phyloP scores from a whole-genome alignment of 176 grass and related monocot genomes.

The Phoenix dactylifera region DNA sequence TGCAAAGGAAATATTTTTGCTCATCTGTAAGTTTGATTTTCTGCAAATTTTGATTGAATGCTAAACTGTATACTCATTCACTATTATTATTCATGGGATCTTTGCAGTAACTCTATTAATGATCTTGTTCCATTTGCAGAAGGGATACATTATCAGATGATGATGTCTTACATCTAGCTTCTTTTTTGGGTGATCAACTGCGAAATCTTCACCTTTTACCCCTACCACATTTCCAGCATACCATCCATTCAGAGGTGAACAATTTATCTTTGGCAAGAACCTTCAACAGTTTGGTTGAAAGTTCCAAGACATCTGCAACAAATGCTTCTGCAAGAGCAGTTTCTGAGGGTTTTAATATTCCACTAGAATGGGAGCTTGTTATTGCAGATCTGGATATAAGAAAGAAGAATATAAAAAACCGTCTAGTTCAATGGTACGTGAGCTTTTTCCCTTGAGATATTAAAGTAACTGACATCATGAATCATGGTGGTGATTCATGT shows the following conservation, averaged over 20 bases:
- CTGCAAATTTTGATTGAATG: too few species aligned
- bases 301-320: too few species aligned
- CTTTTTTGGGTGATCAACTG: constrained; percentile 85
- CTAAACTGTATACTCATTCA: too few species aligned
- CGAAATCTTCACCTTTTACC: constrained; percentile 69
- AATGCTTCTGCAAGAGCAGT: not conserved
- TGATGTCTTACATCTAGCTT: constrained; percentile 66
- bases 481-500: not conserved
- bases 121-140: constrained; percentile 40
- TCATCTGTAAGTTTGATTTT: constrained; percentile 48
- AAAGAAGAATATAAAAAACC: constrained; percentile 51
- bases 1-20: constrained; percentile 94
- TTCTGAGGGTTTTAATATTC: constrained; percentile 19
- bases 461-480: too few species aligned
- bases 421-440: constrained; percentile 58
- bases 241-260: constrained; percentile 14
- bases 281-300: constrained; percentile 1
- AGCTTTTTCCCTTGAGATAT: not conserved
- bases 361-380: constrained; percentile 57
- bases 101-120: not conserved
- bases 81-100: too few species aligned
- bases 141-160: constrained; percentile 56
- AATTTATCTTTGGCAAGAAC: constrained; percentile 15
- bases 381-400: constrained; percentile 49
- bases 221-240: constrained; percentile 31